Conservation (phyloP, 2,329 filamentous ascomycete genomes). For the Curvularia lunata region DNA sequence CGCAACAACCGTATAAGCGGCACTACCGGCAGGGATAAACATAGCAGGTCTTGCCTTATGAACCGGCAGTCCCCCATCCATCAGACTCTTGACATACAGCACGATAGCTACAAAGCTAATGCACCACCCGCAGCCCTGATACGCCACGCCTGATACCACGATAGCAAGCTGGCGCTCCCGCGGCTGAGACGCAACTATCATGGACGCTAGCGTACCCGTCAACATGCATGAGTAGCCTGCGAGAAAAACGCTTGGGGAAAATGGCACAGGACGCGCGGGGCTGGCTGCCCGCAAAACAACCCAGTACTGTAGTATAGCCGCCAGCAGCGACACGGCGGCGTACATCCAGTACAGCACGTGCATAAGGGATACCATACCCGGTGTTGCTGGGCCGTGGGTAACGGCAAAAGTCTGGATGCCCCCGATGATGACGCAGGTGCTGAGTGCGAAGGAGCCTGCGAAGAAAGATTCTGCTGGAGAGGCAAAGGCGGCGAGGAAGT, state of each 20-base stretch:
- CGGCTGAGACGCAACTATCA: slow-evolving; percentile 66
- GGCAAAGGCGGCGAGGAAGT: slow-evolving; percentile 52
- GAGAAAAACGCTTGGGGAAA: slow-evolving; percentile 74
- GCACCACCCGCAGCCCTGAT: slow-evolving; percentile 71
- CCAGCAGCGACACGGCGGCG: slow-evolving; percentile 42
- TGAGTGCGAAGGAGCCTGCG: slow-evolving; percentile 51
- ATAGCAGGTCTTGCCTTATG: slow-evolving; percentile 68
- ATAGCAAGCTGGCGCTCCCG: slow-evolving; percentile 63
- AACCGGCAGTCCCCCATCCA: slow-evolving; percentile 66
- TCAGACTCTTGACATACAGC: slow-evolving; percentile 69
- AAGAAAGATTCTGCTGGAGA: slow-evolving; percentile 58
- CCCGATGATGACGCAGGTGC: slow-evolving; percentile 46
- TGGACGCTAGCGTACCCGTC: slow-evolving; percentile 69
- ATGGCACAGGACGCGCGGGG: slow-evolving; percentile 63
- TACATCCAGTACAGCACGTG: slow-evolving; percentile 53
- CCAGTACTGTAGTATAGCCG: slow-evolving; percentile 59
- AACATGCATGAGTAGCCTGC: slow-evolving; percentile 74
- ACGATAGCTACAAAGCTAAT: slow-evolving; percentile 72
- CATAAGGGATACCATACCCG: slow-evolving; percentile 46
- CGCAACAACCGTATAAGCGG: slow-evolving; percentile 72
- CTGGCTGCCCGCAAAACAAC: slow-evolving; percentile 65
- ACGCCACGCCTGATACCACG: slow-evolving; percentile 68
- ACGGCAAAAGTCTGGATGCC: slow-evolving; percentile 45
- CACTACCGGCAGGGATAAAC: slow-evolving; percentile 75
- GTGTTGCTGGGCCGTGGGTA: slow-evolving; percentile 37